These are phyloP conservation scores for Ophiocordyceps polyrhachis-furcata DNA, from an alignment of 2,329 filamentous ascomycete genomes.

Conservation along the genomic window DNA sequence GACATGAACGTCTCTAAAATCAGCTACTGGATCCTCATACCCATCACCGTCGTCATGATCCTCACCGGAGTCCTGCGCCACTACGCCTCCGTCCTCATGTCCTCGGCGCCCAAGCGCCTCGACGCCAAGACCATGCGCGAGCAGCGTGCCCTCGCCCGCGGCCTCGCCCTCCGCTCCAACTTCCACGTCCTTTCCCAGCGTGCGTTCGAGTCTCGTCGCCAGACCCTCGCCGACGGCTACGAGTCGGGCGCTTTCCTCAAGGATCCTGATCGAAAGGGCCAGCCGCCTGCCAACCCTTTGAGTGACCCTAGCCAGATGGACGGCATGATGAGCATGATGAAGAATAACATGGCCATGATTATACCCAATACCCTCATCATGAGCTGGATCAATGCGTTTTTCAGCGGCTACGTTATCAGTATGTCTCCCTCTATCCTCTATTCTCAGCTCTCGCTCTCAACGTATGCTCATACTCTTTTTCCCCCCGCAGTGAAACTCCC, in stretches of 20 bases:
- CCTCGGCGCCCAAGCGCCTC: constrained; percentile 65
- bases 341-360: constrained; percentile 99
- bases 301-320: constrained; percentile 94
- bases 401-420: constrained; percentile 96
- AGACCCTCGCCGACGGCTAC: constrained; percentile 61
- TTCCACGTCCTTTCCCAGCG: constrained; percentile 59
- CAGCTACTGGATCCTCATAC: constrained; percentile 99
- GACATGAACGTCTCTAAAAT: constrained; percentile 2
- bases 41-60: constrained; percentile 96
- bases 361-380: constrained; percentile 97
- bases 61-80: constrained; percentile 90
- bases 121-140: constrained; percentile 62
- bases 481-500: constrained; percentile 64
- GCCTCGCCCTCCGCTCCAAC: constrained; percentile 69
- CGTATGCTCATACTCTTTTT: background rate
- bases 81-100: constrained; percentile 86
- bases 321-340: constrained; percentile 99
- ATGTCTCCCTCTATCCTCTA: constrained; percentile 8
- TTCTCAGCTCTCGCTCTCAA: background rate
- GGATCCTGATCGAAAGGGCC: constrained; percentile 67
- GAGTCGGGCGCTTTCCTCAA: constrained; percentile 80
- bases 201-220: constrained; percentile 65
- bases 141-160: constrained; percentile 67
- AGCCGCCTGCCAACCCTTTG: constrained; percentile 85
- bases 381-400: constrained; percentile 99